Percentiles rank a stretch among this genome's conserved stretches.
These are phyloP conservation scores for Phytophthora parvispora DNA, from an alignment of 352 stramenopile genomes.

Conservation along the genomic window DNA sequence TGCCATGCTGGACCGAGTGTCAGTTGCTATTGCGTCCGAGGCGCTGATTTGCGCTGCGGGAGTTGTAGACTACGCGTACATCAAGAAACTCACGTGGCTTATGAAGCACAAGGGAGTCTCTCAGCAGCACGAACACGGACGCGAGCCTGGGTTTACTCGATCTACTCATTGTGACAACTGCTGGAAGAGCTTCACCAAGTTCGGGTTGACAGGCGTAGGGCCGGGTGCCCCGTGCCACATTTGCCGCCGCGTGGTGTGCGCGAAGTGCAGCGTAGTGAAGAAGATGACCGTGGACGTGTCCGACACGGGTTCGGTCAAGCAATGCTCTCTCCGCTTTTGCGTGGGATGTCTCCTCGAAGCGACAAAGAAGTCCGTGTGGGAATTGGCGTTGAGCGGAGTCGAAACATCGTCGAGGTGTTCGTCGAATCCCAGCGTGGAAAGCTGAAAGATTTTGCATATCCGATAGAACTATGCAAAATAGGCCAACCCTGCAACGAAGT, in stretches of 20 bases:
- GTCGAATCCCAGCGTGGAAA: conserved; percentile 11
- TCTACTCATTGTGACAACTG: conserved; percentile 37
- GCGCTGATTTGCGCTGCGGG: background rate
- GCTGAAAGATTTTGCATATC: too few species aligned
- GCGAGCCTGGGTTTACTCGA: background rate
- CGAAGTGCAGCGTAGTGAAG: conserved; percentile 60
- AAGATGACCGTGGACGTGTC: conserved; percentile 66
- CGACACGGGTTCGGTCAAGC: conserved; percentile 27
- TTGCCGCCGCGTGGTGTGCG: conserved; percentile 53
- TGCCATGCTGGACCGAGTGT: background rate
- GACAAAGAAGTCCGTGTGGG: conserved; percentile 54
- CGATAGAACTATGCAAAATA: background rate
- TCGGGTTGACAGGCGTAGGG: conserved; percentile 12
- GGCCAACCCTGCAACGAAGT: background rate
- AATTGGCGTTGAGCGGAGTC: conserved; percentile 39
- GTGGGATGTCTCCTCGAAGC: conserved; percentile 55
- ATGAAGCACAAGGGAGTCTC: conserved; percentile 35
- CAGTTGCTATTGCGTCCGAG: background rate
- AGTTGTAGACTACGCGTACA: background rate
- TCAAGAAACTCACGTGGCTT: conserved; percentile 63
- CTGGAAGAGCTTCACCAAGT: conserved; percentile 27
- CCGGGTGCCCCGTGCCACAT: conserved; percentile 47
- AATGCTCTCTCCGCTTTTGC: conserved; percentile 58
- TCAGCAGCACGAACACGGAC: background rate
- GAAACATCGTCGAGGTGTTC: conserved; percentile 11